A percentile compares a stretch with the other conserved stretches of the same genome.
Evolutionary conservation across 225 moss, liverwort and hornwort species (phyloP).

Genomic region (Climacium dendroides): DNA sequence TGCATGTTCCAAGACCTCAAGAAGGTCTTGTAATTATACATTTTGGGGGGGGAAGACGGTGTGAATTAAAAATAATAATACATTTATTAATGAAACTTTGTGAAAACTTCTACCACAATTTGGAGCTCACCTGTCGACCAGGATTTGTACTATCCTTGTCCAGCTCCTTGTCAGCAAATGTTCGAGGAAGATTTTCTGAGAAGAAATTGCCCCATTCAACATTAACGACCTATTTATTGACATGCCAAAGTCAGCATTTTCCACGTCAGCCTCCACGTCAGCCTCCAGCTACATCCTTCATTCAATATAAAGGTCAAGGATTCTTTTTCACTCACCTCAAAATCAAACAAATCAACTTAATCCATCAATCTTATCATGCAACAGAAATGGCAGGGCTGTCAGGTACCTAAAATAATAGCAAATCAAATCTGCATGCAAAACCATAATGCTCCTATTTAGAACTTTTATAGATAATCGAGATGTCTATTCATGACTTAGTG

Average conservation of each 20-base stretch:
- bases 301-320: no score
- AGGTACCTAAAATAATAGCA: not conserved
- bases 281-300: no score
- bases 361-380: not conserved
- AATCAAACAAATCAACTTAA: not conserved
- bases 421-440: not conserved
- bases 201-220: conserved; percentile 54
- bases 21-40: not conserved
- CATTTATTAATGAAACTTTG: not conserved
- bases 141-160: conserved; percentile 41
- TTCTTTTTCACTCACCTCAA: not conserved
- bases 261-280: not conserved
- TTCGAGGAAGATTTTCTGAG: conserved; percentile 22
- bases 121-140: conserved; percentile 18
- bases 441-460: not conserved
- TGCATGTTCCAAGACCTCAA: not conserved
- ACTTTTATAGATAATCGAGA: not conserved
- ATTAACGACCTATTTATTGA: conserved; percentile 26
- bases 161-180: conserved; percentile 30
- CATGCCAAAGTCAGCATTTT: not conserved
- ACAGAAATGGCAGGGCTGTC: not conserved
- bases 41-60: no score
- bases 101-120: not conserved
- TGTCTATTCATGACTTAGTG: not conserved
- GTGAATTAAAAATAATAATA: no score